phyloP scores from a whole-genome alignment of 2,329 filamentous ascomycete genomes.

The Graphium sp. region DNA sequence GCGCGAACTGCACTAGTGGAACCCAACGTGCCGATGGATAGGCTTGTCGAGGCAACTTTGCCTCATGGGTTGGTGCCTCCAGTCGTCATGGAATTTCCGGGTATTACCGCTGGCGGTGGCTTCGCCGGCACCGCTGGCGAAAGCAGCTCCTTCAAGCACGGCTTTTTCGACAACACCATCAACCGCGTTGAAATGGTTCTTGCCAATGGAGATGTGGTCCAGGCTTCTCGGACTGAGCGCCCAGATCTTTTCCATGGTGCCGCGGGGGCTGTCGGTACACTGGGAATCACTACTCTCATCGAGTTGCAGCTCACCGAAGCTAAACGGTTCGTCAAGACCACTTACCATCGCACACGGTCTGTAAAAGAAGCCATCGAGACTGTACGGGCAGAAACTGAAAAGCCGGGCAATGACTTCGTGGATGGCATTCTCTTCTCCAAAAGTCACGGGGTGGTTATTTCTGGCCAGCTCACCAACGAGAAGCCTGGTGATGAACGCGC shows the following conservation, averaged over 20 bases:
- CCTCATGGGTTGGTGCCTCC: conserved; percentile 50
- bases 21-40: conserved; percentile 62
- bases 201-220: conserved; percentile 46
- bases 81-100: conserved; percentile 62
- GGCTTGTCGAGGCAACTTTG: conserved; percentile 47
- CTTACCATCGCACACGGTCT: conserved; percentile 37
- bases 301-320: conserved; percentile 47
- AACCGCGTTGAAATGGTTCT: conserved; percentile 52
- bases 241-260: conserved; percentile 48
- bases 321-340: conserved; percentile 41
- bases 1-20: conserved; percentile 48
- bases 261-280: conserved; percentile 49
- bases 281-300: conserved; percentile 51
- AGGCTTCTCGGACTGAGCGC: conserved; percentile 22
- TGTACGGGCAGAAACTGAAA: conserved; percentile 27
- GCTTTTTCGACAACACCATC: conserved; percentile 54
- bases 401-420: conserved; percentile 45
- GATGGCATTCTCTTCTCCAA: conserved; percentile 54
- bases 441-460: conserved; percentile 48
- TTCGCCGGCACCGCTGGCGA: conserved; percentile 58
- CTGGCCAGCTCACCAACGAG: conserved; percentile 42
- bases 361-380: conserved; percentile 27
- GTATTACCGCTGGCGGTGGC: conserved; percentile 57
- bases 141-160: conserved; percentile 51
- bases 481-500: conserved; percentile 16